Percentiles rank a stretch among this genome's conserved stretches.
Conservation (phyloP, 805 yeast genomes). For the Candida palmyrensis region DNA sequence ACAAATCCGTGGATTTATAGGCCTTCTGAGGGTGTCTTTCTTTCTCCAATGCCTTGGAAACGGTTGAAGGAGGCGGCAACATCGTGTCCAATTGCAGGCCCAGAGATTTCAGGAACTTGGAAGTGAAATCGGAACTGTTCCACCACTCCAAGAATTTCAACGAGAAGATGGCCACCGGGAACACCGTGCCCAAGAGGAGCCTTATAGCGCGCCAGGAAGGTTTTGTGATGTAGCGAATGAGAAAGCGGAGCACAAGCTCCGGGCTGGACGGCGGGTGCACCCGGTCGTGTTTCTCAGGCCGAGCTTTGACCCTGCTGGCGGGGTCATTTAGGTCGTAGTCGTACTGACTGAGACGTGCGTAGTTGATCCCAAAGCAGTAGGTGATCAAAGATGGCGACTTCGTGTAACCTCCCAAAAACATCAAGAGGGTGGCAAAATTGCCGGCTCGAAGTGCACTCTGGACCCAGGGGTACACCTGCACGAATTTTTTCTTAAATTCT, state of each 20-base stretch:
- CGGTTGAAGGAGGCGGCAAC: slow-evolving; percentile 43
- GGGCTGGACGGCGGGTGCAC: slow-evolving; percentile 37
- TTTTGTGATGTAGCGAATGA: slow-evolving; percentile 15
- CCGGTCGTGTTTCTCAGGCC: slow-evolving; percentile 1
- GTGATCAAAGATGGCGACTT: slow-evolving; percentile 63
- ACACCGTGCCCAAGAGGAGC: slow-evolving; percentile 42
- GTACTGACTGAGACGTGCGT: slow-evolving; percentile 52
- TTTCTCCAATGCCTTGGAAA: slow-evolving; percentile 12
- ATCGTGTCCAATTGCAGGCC: slow-evolving; percentile 42
- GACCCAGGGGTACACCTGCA: slow-evolving; percentile 57
- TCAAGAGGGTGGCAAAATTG: slow-evolving; percentile 54
- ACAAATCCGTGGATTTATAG: slow-evolving; percentile 33
- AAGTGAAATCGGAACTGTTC: slow-evolving; percentile 70
- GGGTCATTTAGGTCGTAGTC: slow-evolving; percentile 40
- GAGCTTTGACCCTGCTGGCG: slow-evolving; percentile 3
- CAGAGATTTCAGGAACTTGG: slow-evolving; percentile 47
- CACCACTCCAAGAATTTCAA: slow-evolving; percentile 92
- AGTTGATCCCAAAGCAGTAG: slow-evolving; percentile 55
- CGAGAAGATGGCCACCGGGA: slow-evolving; percentile 78
- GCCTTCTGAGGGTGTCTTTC: slow-evolving; percentile 12
- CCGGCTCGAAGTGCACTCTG: slow-evolving; percentile 42
- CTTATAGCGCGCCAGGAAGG: slow-evolving; percentile 30
- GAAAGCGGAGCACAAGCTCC: slow-evolving; percentile 26
- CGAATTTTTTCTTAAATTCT: slow-evolving; percentile 36
- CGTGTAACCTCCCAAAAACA: slow-evolving; percentile 61